Conservation (phyloP, 176 grass and related monocot genomes). For the Raddia distichophylla region DNA sequence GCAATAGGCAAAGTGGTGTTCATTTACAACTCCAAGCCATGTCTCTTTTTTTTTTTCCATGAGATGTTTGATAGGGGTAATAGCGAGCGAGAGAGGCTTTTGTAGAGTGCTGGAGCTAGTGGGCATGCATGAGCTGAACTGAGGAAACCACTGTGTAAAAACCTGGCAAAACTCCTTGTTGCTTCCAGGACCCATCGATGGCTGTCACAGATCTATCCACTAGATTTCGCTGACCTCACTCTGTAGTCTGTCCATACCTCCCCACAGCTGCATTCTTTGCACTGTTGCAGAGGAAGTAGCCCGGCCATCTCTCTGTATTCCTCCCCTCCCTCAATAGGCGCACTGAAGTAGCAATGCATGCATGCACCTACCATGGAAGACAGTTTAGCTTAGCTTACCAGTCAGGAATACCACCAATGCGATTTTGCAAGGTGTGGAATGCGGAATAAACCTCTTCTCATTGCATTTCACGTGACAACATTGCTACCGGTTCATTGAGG, state of each 20-base stretch:
- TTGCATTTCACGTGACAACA: background rate
- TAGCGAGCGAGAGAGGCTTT: background rate
- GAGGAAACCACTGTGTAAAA: slow-evolving; percentile 18
- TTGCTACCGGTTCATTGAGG: background rate
- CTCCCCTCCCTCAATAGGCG: background rate
- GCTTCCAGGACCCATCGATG: slow-evolving; percentile 35
- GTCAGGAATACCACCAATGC: too few relatives aligned
- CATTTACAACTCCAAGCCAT: background rate
- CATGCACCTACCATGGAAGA: too few relatives aligned
- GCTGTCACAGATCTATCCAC: slow-evolving; percentile 58
- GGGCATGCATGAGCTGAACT: background rate
- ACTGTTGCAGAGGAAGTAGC: slow-evolving; percentile 37
- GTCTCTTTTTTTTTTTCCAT: background rate
- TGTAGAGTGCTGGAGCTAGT: background rate
- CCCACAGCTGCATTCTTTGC: slow-evolving; percentile 37
- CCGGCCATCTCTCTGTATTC: slow-evolving; percentile 32
- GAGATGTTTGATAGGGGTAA: background rate
- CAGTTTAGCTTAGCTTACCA: too few relatives aligned
- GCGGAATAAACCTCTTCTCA: background rate
- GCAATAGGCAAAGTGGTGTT: background rate
- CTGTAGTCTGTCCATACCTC: slow-evolving; percentile 38
- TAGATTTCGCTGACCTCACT: slow-evolving; percentile 80
- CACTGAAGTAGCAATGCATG: too few relatives aligned
- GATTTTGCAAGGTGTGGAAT: background rate
- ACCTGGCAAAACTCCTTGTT: slow-evolving; percentile 5